Evolutionary conservation across 2,329 filamentous ascomycete species (phyloP).

Genomic region (Fusarium sp.): DNA sequence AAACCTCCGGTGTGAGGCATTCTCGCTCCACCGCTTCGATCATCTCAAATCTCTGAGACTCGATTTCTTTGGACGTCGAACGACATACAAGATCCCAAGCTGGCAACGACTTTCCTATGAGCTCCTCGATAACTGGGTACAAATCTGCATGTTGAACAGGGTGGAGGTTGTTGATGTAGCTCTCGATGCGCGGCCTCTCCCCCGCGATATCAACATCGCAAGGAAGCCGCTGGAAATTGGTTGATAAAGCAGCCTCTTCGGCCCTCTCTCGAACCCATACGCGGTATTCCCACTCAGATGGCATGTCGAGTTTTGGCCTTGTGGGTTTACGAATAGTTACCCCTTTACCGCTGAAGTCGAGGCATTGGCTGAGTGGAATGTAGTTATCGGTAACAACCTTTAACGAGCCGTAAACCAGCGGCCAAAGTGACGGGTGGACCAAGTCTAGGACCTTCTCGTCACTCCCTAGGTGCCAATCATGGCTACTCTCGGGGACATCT

Average conservation of each 20-base stretch:
- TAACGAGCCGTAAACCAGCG: conserved; percentile 20
- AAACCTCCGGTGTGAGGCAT: too few relatives aligned
- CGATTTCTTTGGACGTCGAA: background rate
- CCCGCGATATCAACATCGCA: background rate
- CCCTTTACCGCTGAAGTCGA: too few relatives aligned
- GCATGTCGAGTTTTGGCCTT: too few relatives aligned
- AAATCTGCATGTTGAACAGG: background rate
- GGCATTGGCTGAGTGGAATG: too few relatives aligned
- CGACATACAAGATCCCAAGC: conserved; percentile 2
- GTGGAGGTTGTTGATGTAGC: conserved; percentile 23
- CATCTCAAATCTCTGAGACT: too few relatives aligned
- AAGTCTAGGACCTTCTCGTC: background rate
- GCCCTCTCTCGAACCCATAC: too few relatives aligned
- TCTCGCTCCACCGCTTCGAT: too few relatives aligned
- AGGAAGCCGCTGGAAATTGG: conserved; percentile 13
- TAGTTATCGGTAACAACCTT: background rate
- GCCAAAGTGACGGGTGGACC: conserved; percentile 31
- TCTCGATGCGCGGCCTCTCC: background rate
- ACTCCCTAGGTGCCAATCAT: conserved; percentile 16
- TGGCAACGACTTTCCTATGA: background rate
- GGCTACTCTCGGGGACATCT: too few relatives aligned
- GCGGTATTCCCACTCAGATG: too few relatives aligned
- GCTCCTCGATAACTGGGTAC: background rate
- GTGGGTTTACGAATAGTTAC: too few relatives aligned
- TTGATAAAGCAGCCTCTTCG: background rate